Evolutionary conservation across 495 filamentous ascomycete genomes (phyloP).

Genomic region (Penicillium coprophilum): DNA sequence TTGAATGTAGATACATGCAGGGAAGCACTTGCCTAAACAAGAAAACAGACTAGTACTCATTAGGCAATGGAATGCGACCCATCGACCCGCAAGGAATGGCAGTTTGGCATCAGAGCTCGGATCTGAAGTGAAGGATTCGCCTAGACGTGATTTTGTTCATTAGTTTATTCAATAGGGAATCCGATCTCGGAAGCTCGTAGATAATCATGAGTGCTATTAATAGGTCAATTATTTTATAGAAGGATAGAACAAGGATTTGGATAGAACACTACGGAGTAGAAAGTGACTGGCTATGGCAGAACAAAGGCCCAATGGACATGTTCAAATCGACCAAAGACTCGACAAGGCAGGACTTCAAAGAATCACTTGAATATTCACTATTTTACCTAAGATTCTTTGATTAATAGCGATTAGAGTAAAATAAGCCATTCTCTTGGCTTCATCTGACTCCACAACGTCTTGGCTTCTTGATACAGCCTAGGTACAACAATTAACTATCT

Average conservation of each 20-base stretch:
- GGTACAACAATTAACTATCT: background rate
- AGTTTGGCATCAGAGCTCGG: background rate
- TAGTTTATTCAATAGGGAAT: background rate
- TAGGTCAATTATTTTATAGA: background rate
- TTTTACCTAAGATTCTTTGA: background rate
- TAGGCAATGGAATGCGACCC: background rate
- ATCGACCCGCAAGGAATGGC: background rate
- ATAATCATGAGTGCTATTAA: background rate
- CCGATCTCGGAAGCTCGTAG: too few species aligned
- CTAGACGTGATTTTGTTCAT: background rate
- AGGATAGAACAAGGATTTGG: background rate
- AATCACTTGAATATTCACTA: background rate
- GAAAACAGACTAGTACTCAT: background rate
- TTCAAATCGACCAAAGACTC: background rate
- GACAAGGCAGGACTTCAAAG: background rate
- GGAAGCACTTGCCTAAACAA: background rate
- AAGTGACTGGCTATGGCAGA: background rate
- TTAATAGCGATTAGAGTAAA: background rate
- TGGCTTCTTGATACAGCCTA: background rate
- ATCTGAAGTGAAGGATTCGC: background rate
- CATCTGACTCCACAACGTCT: background rate
- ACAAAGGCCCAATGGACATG: too few species aligned
- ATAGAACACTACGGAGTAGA: background rate
- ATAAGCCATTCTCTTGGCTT: constrained; percentile 7
- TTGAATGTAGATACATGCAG: background rate